Percentiles rank a stretch among this genome's conserved stretches.
Evolutionary conservation across 2,329 filamentous ascomycete genomes (phyloP).

Genomic region (Aspergillus viridinutans): DNA sequence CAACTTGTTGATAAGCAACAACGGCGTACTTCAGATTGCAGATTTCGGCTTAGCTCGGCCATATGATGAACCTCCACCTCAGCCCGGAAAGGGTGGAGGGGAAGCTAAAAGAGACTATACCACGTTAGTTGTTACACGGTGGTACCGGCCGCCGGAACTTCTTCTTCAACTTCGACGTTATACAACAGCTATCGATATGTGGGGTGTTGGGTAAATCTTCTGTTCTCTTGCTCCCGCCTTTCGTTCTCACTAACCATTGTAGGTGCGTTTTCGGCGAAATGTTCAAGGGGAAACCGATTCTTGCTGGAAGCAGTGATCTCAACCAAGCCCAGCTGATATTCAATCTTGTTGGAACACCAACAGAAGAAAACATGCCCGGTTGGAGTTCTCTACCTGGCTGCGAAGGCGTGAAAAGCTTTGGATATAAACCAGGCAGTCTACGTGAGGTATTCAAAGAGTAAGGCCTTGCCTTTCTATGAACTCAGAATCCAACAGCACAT

Average conservation of each 20-base stretch:
- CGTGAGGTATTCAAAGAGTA: slow-evolving; percentile 70
- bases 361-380: slow-evolving; percentile 85
- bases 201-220: slow-evolving; percentile 80
- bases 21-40: slow-evolving; percentile 88
- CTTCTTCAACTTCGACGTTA: slow-evolving; percentile 83
- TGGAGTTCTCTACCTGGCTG: slow-evolving; percentile 80
- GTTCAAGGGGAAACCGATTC: slow-evolving; percentile 88
- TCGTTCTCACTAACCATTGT: slow-evolving; percentile 19
- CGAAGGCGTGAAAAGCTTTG: slow-evolving; percentile 65
- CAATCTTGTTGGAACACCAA: slow-evolving; percentile 84
- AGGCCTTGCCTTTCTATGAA: slow-evolving; percentile 11
- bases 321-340: slow-evolving; percentile 94
- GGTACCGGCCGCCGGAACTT: slow-evolving; percentile 94
- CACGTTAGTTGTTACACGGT: slow-evolving; percentile 90
- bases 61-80: slow-evolving; percentile 80
- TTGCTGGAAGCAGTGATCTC: slow-evolving; percentile 81
- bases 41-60: slow-evolving; percentile 94
- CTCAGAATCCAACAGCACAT: not conserved
- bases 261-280: slow-evolving; percentile 99
- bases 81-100: slow-evolving; percentile 72
- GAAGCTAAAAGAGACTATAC: slow-evolving; percentile 89
- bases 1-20: slow-evolving; percentile 93
- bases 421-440: slow-evolving; percentile 60
- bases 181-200: slow-evolving; percentile 96
- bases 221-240: not conserved